A percentile compares a stretch with the other conserved stretches of the same genome.
These are phyloP conservation scores for Hyparrhenia diplandra DNA, from an alignment of 176 grass and related monocot genomes.

Conservation along the genomic window DNA sequence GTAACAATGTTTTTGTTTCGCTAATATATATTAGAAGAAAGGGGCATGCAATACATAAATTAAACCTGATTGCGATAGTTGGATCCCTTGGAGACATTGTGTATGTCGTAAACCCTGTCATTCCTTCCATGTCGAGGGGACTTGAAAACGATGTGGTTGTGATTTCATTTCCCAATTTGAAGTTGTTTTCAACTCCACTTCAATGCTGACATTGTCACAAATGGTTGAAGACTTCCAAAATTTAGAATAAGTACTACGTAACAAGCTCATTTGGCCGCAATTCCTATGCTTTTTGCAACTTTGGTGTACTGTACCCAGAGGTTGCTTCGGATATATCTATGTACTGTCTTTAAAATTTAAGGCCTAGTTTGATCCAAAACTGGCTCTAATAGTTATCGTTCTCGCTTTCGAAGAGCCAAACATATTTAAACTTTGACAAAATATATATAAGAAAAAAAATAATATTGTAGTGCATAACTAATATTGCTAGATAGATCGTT, in stretches of 20 bases:
- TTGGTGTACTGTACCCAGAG: too few relatives aligned
- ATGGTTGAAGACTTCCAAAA: not conserved
- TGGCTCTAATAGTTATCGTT: too few relatives aligned
- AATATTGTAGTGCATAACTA: too few relatives aligned
- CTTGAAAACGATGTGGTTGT: not conserved
- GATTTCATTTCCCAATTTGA: not conserved
- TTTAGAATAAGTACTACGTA: not conserved
- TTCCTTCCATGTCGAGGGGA: not conserved
- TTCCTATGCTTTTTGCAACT: not conserved
- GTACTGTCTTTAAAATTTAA: too few relatives aligned
- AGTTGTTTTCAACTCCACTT: not conserved
- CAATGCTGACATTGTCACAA: not conserved
- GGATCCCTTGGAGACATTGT: not conserved
- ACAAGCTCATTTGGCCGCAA: not conserved
- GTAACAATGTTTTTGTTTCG: not conserved
- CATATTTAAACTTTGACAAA: too few relatives aligned
- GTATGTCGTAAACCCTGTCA: not conserved
- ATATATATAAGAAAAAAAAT: too few relatives aligned
- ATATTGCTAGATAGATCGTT: too few relatives aligned
- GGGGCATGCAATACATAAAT: not conserved
- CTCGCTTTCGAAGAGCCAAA: too few relatives aligned
- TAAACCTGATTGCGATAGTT: not conserved
- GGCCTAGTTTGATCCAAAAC: too few relatives aligned
- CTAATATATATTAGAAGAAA: not conserved
- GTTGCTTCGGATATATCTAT: too few relatives aligned